Base-by-base conservation (phyloP, 441 rosid species). In the Erysimum cheiri region DNA sequence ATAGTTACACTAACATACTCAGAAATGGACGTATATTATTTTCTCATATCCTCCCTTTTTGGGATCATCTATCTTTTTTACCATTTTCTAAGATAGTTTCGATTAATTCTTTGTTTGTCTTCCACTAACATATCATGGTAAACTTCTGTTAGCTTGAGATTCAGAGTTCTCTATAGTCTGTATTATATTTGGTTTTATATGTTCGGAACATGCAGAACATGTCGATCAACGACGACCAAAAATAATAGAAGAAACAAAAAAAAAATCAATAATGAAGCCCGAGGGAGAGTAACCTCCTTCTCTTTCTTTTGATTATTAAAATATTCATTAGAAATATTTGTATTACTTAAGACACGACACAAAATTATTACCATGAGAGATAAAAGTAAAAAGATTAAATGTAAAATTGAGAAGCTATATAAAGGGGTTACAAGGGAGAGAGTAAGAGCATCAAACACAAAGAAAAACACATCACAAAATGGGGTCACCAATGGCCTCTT, bases 401-500 rank as follows among this genome's bases (percentile, higher is more conserved):
- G 64, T 71, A 49, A 65, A 66, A 32, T 4, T 47, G 8, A 44
- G 60, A 60, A 53, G 71, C 77, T 77, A 77, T 77, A 71, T 46
- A 77, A 77, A 67, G 79, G 67, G 36, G 58, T 1, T 29, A 31
- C 24, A 52, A 39, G 70, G 64, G 64, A 29, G 53, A 39, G 64
- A 62, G 50, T 47, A 31, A 66, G 73, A 74, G 59, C 73, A 64
- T 62, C 74, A 68, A 77, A 74, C 81, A 73, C 65, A 67, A 57
- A 68, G 3, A 9, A 3, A 36, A 69, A 55, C 55, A 62, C 74
- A 36, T 31, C 46, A 37, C 50, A 62, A 57, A 52, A 80, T 80
- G 80, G 61, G 80, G 48, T 71, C 76, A 4, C 75, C 72, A 52
- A 75, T 64, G 80, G 78, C 75, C 70, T 82, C 76, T 59, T 47